phyloP scores from a whole-genome alignment of 306 rosid genomes.

The Glycine latifolia region DNA sequence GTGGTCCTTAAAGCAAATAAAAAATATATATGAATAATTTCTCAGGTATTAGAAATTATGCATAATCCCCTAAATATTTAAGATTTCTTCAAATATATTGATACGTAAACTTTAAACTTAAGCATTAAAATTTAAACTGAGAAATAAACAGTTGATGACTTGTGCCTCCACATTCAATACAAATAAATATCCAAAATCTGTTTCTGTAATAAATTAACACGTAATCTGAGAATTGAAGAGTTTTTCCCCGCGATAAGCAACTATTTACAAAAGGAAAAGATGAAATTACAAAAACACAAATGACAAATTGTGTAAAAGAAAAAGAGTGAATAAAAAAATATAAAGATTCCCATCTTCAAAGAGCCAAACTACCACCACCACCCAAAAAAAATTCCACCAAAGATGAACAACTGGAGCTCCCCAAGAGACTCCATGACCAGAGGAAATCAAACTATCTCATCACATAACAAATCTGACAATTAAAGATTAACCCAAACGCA shows the following conservation, averaged over 20 bases:
- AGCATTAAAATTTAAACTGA: slow-evolving; percentile 43
- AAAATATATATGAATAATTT: too few species aligned
- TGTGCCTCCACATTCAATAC: slow-evolving; percentile 19
- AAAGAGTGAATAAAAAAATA: neutral
- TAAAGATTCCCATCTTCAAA: too few species aligned
- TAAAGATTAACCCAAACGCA: neutral
- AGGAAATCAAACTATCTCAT: slow-evolving; percentile 35
- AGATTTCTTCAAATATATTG: too few species aligned
- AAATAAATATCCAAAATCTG: slow-evolving; percentile 28
- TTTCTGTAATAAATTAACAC: slow-evolving; percentile 9
- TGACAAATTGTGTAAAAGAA: neutral
- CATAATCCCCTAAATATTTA: too few species aligned
- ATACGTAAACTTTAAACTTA: too few species aligned
- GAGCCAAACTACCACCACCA: neutral
- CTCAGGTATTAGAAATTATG: too few species aligned
- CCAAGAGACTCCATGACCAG: neutral
- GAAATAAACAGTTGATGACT: slow-evolving; percentile 42
- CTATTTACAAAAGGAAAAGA: too few species aligned
- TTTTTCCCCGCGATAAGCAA: neutral
- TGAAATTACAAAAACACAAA: slow-evolving; percentile 17
- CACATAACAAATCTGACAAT: neutral
- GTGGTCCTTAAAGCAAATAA: too few species aligned
- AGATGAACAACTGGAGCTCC: slow-evolving; percentile 11
- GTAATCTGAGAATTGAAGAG: neutral
- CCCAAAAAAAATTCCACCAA: neutral